phyloP scores from a whole-genome alignment of 805 yeast species.

The Monosporozyma siamensis region DNA sequence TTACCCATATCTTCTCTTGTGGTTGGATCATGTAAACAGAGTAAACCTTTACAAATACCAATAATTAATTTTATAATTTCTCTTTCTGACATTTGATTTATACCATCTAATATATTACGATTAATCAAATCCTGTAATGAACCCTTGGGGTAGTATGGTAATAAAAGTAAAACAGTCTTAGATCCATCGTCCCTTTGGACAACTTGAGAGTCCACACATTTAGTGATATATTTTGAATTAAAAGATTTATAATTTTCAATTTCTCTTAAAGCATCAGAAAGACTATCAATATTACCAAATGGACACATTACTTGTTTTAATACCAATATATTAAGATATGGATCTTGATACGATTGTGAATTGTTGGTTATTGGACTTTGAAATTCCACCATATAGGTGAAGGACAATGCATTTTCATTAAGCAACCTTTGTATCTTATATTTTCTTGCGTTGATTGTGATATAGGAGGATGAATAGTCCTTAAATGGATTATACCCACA shows the following conservation, averaged over 20 bases:
- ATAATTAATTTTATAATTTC: slow-evolving; percentile 55
- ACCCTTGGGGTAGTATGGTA: slow-evolving; percentile 68
- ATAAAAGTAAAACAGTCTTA: slow-evolving; percentile 62
- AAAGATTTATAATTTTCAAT: slow-evolving; percentile 68
- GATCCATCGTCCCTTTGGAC: slow-evolving; percentile 72
- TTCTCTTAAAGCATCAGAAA: slow-evolving; percentile 67
- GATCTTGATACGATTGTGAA: background rate
- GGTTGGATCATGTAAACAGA: slow-evolving; percentile 50
- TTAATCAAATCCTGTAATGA: slow-evolving; percentile 78
- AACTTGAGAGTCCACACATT: slow-evolving; percentile 60
- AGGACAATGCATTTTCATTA: slow-evolving; percentile 87
- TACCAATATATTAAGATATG: slow-evolving; percentile 38
- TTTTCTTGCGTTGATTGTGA: slow-evolving; percentile 45
- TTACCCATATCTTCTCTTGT: slow-evolving; percentile 11
- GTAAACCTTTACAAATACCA: slow-evolving; percentile 67
- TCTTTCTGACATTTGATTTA: slow-evolving; percentile 41
- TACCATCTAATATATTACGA: slow-evolving; percentile 46
- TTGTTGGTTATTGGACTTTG: background rate
- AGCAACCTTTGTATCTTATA: slow-evolving; percentile 61
- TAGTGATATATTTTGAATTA: slow-evolving; percentile 55
- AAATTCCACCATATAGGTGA: slow-evolving; percentile 43
- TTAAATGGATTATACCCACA: slow-evolving; percentile 36
- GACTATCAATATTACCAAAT: slow-evolving; percentile 63
- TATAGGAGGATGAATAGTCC: slow-evolving; percentile 33
- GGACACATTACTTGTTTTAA: slow-evolving; percentile 83